Evolutionary conservation across 139 green algal species (phyloP), one percentile per base, ranked within the genome.

Genomic region (Cymbomonas tetramitiformis): DNA sequence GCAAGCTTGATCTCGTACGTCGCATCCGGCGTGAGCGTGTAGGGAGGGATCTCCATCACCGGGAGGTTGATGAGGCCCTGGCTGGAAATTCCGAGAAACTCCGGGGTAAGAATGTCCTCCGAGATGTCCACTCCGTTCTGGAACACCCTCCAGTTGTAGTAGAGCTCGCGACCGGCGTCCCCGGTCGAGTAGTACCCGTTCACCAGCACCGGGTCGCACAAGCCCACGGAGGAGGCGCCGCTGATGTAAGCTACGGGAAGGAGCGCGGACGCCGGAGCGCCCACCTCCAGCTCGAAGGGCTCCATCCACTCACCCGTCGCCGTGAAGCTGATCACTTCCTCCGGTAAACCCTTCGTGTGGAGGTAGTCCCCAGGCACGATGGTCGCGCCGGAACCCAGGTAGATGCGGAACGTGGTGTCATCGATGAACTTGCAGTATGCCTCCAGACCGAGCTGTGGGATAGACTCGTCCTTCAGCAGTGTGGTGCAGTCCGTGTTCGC

Each of bases 301-400:
- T 52, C 44, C 44, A n/a, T 52, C 44, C 44, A 52, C 44, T 10
- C 10, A 18, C n/a, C 44, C 44, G 18, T 19, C 44, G 44, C 44
- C n/a, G n/a, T 24, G 44, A 31, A 31, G 44, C 44, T 31, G 10
- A 10, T 52, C 10, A 52, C n/a, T 10, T 19, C 10, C 44, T 31
- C 44, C 10, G n/a, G 10, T n/a, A 31, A 15, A 10, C n/a, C 15
- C 44, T 26, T 0, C 18, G 44, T 52, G 44, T 31, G n/a, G n/a
- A 52, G 44, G 18, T 30, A 12, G 44, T 52, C 44, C 18, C 10
- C 10, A 9, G 44, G 44, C 44, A 52, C 10, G 10, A 52, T 19
- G n/a, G 44, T 52, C 18, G 44, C 44, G 10, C n/a, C 9, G 10
- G 44, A 19, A 9, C 18, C 44, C n/a, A 52, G 15, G 10, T 52